Base-by-base conservation (phyloP, 2,329 filamentous ascomycete genomes). In the Clonostachys rosea region DNA sequence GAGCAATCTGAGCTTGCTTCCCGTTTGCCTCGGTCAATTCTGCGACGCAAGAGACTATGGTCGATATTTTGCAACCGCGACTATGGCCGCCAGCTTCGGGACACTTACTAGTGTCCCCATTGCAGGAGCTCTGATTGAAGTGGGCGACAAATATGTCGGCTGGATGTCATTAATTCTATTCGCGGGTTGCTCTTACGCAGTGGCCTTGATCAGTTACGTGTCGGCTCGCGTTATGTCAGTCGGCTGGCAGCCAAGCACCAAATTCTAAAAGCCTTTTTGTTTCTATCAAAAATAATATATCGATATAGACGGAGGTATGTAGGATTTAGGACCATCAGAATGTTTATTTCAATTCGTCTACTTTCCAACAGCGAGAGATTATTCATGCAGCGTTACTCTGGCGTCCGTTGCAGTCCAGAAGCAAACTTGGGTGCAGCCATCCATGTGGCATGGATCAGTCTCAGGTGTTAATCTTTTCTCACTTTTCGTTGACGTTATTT, bases 1-100 rank as follows among this genome's bases (percentile, higher is more conserved):
- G 0, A 79, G 76, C 35, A 86, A 86, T 48, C 87, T 90, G 56
- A 81, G 76, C 6, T 60, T 90, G 44, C 86, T 84, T 0, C 86
- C 87, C 0, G 86, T 89, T 1, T 89, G 86, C 51, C 74, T 90
- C 2, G 83, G 83, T 0, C 82, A 87, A 61, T 71, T 89, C 2
- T 89, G 86, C 62, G 74, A 77, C 18, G 86, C 83, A 1, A 77
- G 84, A 51, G 72, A 87, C 43, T 87, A 88, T 52, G 86, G 86
- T 0, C 70, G 83, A 34, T 83, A 86, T 50, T 87, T 84, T 54
- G 83, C 84, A 2, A 88, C 84, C 2, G 80, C 81, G 43, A 89
- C 86, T 57, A 86, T 81, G 0, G 68, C 89, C 30, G 84, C 87
- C 12, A 81, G 78, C 43, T 79, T 89, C 55, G 84, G 60, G 2